Conservation (phyloP, 2,329 filamentous ascomycete species). For the Diaporthe ilicicola region DNA sequence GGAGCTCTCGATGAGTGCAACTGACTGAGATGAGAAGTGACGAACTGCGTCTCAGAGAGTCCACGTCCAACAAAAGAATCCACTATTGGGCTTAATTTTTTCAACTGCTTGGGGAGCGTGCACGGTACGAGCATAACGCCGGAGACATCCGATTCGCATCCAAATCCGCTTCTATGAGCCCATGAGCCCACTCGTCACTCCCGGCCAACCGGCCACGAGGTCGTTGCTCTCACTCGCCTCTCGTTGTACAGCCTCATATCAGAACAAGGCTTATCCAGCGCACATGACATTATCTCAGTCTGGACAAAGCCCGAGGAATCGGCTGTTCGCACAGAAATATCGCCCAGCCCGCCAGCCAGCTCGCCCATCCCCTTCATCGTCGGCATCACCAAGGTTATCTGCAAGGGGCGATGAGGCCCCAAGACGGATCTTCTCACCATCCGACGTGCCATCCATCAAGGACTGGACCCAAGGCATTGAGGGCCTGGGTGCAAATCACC, state of each 20-base stretch:
- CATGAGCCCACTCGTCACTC: constrained; percentile 30
- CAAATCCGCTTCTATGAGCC: not conserved
- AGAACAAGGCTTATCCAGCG: not conserved
- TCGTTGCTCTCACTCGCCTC: not conserved
- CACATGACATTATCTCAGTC: not conserved
- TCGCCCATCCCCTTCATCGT: not conserved
- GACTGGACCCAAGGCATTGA: constrained; percentile 38
- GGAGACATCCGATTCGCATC: not conserved
- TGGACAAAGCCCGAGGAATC: not conserved
- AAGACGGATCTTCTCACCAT: constrained; percentile 36
- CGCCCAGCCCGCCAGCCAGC: not conserved
- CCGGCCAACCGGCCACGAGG: constrained; percentile 28
- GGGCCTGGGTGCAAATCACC: constrained; percentile 30
- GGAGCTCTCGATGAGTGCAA: not conserved
- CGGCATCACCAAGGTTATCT: constrained; percentile 9
- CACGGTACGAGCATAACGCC: not conserved
- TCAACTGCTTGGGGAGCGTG: too few relatives aligned
- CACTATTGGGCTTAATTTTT: not conserved
- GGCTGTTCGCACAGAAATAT: constrained; percentile 21
- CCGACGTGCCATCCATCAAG: constrained; percentile 40
- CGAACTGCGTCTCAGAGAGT: not conserved
- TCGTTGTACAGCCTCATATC: not conserved
- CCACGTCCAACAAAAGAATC: not conserved
- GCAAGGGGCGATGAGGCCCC: constrained; percentile 8
- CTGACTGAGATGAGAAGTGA: not conserved